Percentiles rank a stretch among this genome's conserved stretches.
These are phyloP conservation scores for Wickerhamiella shivajii DNA, from an alignment of 805 yeast genomes.

Conservation along the genomic window DNA sequence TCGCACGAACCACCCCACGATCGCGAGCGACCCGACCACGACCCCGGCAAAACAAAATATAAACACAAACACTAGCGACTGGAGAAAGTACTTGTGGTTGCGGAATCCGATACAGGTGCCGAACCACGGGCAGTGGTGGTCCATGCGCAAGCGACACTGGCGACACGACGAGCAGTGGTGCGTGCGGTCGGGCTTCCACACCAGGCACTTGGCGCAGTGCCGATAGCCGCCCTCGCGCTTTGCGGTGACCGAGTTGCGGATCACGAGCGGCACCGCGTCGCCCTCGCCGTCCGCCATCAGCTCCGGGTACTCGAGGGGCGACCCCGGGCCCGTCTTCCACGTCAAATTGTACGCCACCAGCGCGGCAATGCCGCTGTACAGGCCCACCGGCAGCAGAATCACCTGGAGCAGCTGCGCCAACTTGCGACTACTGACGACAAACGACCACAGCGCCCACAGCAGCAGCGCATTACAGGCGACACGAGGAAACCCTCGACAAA, in stretches of 20 bases:
- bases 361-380: slow-evolving; percentile 4
- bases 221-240: slow-evolving; percentile 30
- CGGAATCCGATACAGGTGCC: slow-evolving; percentile 70
- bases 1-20: slow-evolving; percentile 13
- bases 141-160: slow-evolving; percentile 37
- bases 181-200: slow-evolving; percentile 32
- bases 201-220: slow-evolving; percentile 27
- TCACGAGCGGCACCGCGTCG: slow-evolving; percentile 19
- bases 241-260: slow-evolving; percentile 23
- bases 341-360: slow-evolving; percentile 8
- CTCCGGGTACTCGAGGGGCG: slow-evolving; percentile 21
- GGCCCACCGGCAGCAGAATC: background rate
- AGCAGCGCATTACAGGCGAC: slow-evolving; percentile 19
- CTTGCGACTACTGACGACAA: slow-evolving; percentile 5
- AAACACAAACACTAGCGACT: slow-evolving; percentile 45
- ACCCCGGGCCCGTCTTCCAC: slow-evolving; percentile 25
- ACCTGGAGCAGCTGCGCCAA: background rate
- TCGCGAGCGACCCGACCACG: slow-evolving; percentile 22
- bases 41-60: slow-evolving; percentile 29
- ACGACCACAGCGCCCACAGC: slow-evolving; percentile 22
- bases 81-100: slow-evolving; percentile 70
- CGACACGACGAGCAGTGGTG: slow-evolving; percentile 31
- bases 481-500: slow-evolving; percentile 22
- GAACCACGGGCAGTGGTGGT: slow-evolving; percentile 79
- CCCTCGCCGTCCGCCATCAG: slow-evolving; percentile 18